A percentile compares a stretch with the other conserved stretches of the same genome.
phyloP scores from a whole-genome alignment of 2,329 filamentous ascomycete genomes.

The Aspergillus pseudonomiae region DNA sequence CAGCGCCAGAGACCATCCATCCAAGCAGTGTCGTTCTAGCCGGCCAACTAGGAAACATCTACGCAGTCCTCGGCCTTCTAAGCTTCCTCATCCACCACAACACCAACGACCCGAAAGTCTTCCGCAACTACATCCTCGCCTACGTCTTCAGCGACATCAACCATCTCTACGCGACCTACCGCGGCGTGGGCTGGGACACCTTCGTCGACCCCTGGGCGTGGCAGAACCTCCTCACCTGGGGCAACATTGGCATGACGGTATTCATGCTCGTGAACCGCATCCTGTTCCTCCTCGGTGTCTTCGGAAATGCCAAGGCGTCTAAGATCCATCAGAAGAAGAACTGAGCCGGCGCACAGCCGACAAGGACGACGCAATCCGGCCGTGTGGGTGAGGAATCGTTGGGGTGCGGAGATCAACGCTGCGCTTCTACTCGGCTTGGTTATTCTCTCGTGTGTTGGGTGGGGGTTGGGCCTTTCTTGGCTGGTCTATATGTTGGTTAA shows the following conservation, averaged over 20 bases:
- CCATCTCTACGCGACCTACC: conserved; percentile 65
- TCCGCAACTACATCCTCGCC: conserved; percentile 68
- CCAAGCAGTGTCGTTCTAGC: conserved; percentile 58
- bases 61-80: conserved; percentile 66
- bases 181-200: conserved; percentile 59
- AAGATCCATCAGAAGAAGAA: conserved; percentile 42
- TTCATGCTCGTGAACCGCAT: conserved; percentile 61
- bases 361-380: not conserved
- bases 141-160: conserved; percentile 68
- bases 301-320: conserved; percentile 50
- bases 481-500: not conserved
- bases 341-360: conserved; percentile 19
- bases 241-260: conserved; percentile 68
- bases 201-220: conserved; percentile 60
- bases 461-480: not conserved
- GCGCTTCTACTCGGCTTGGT: not conserved
- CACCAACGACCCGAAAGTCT: conserved; percentile 66
- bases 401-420: not conserved
- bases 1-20: conserved; percentile 33
- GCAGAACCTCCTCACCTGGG: conserved; percentile 70
- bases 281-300: conserved; percentile 61
- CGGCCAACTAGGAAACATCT: conserved; percentile 70
- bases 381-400: not conserved
- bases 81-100: conserved; percentile 66
- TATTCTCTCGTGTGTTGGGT: not conserved